phyloP scores from a whole-genome alignment of 768 basidiomycete genomes.

The Mycena polygramma region DNA sequence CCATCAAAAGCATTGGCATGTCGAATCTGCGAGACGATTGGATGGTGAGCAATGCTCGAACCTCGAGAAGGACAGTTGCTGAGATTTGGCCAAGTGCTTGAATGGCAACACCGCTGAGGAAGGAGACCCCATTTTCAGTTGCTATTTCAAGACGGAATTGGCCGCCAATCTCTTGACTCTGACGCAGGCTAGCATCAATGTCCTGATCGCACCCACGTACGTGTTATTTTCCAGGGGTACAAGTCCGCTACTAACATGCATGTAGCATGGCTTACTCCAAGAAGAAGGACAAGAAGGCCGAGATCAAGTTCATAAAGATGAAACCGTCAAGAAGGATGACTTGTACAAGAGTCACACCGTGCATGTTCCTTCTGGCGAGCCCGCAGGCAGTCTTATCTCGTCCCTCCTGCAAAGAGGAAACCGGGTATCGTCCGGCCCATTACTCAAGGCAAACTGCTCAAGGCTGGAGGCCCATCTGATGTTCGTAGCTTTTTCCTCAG shows the following conservation, averaged over 20 bases:
- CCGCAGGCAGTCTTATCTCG: slow-evolving; percentile 84
- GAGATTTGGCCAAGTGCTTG: slow-evolving; percentile 64
- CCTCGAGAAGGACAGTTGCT: neutral
- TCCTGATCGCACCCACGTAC: slow-evolving; percentile 84
- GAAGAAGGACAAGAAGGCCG: slow-evolving; percentile 95
- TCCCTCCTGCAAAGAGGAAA: slow-evolving; percentile 89
- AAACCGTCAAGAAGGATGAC: slow-evolving; percentile 82
- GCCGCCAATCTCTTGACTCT: slow-evolving; percentile 83
- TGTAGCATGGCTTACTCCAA: slow-evolving; percentile 88
- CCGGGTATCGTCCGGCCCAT: slow-evolving; percentile 88
- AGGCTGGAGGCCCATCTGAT: slow-evolving; percentile 80
- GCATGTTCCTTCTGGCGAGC: slow-evolving; percentile 89
- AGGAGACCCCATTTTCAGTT: slow-evolving; percentile 93
- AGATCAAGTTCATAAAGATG: slow-evolving; percentile 91
- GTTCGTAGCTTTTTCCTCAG: slow-evolving; percentile 44
- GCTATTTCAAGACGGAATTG: slow-evolving; percentile 96
- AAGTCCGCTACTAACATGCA: slow-evolving; percentile 6
- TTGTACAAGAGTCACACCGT: slow-evolving; percentile 95
- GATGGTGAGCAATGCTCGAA: slow-evolving; percentile 70
- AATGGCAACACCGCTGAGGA: slow-evolving; percentile 88
- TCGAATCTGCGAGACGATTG: slow-evolving; percentile 95
- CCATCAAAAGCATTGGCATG: slow-evolving; percentile 88
- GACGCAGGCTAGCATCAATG: slow-evolving; percentile 80
- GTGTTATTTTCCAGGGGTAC: slow-evolving; percentile 46
- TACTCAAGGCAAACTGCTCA: slow-evolving; percentile 85